Evolutionary conservation across 495 filamentous ascomycete genomes (phyloP), one percentile per base, ranked within the genome.

Genomic region (Collariella sp.): DNA sequence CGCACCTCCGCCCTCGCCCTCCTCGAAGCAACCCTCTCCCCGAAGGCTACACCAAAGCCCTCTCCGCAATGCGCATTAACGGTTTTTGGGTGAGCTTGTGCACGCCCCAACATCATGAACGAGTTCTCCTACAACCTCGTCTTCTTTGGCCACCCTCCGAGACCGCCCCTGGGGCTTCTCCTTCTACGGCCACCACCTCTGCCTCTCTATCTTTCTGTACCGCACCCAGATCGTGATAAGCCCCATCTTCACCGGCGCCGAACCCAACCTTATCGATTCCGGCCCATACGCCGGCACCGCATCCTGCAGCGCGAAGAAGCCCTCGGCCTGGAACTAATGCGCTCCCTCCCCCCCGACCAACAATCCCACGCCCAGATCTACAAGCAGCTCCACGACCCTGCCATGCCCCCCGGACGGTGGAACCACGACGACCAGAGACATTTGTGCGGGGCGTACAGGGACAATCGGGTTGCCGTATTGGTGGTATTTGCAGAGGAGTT

Each of bases 401-500:
- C 65, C 1, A 87, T 89, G 84, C 78, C 79, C 7, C 70, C 67
- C 7, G 84, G 83, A 16, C 76, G 85, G 46, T 88, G 84, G 83
- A 88, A 89, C 69, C 79, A 78, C 50, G 80, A 85, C 63, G 83
- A 87, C 67, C 81, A 88, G 73, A 72, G 86, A 31, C 83, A 88
- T 58, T 54, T 89, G 20, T 84, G 83, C 63, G 86, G 86, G 47
- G 86, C 86, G 15, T 85, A 83, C 65, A 77, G 83, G 36, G 86
- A 90, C 60, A 90, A 90, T 68, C 74, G 86, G 19, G 72, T 85
- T 19, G 79, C n/a, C n/a, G n/a, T n/a, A n/a, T n/a, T n/a, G n/a
- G n/a, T n/a, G n/a, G n/a, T n/a, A n/a, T n/a, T 90, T 9, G 85
- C 85, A 1, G 85, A 85, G 69, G 86, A 90, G 69, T 86, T 86